phyloP scores from a whole-genome alignment of 2,329 filamentous ascomycete genomes.

The Diaporthe amygdali region DNA sequence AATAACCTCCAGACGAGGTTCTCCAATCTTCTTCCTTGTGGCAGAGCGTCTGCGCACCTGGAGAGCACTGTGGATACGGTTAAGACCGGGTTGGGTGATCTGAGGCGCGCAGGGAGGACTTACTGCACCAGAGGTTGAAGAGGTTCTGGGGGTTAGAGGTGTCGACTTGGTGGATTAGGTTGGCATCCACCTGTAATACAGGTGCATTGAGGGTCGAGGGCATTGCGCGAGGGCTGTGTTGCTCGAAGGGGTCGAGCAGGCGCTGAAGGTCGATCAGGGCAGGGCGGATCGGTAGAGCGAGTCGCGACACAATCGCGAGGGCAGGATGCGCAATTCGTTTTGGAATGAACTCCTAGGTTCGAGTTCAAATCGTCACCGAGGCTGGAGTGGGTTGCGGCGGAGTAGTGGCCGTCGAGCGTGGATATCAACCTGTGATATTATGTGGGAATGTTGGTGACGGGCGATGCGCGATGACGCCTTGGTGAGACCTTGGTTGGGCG shows the following conservation, averaged over 20 bases:
- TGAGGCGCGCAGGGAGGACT: slow-evolving; percentile 44
- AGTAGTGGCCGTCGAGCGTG: neutral
- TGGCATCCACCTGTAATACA: slow-evolving; percentile 89
- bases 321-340: slow-evolving; percentile 3
- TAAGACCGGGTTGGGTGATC: neutral
- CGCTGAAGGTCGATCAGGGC: slow-evolving; percentile 26
- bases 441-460: neutral
- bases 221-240: slow-evolving; percentile 61
- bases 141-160: slow-evolving; percentile 91
- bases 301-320: slow-evolving; percentile 32
- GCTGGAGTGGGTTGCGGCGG: neutral
- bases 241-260: slow-evolving; percentile 44
- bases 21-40: slow-evolving; percentile 89
- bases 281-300: slow-evolving; percentile 28
- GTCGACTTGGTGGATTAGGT: slow-evolving; percentile 93
- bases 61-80: slow-evolving; percentile 73
- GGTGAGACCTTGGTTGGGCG: neutral
- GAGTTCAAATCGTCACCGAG: slow-evolving; percentile 22
- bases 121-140: slow-evolving; percentile 97
- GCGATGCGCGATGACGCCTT: slow-evolving; percentile 3
- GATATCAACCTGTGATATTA: neutral
- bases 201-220: slow-evolving; percentile 82
- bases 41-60: slow-evolving; percentile 90
- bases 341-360: neutral
- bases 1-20: slow-evolving; percentile 96